Evolutionary conservation across 331 rosid species (phyloP).

Genomic region (Ulmus americana): DNA sequence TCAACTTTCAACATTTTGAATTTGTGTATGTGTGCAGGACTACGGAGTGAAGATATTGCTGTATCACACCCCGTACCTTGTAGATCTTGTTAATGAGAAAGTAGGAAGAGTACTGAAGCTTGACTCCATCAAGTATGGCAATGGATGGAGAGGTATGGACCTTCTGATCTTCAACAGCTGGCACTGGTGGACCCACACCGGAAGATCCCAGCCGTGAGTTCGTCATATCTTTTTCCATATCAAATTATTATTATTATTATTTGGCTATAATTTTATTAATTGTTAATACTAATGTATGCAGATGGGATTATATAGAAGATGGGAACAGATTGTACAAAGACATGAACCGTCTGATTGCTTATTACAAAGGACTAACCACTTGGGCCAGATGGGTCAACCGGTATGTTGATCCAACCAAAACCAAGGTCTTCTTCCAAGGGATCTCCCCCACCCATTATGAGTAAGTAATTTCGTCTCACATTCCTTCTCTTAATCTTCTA

Average conservation of each 20-base stretch:
- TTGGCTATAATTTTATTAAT: too few species aligned
- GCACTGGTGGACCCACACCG: conserved; percentile 99
- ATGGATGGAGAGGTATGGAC: conserved; percentile 87
- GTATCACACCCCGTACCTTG: conserved; percentile 62
- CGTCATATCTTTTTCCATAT: not conserved
- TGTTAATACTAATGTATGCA: conserved; percentile 12
- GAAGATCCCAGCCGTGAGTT: conserved; percentile 82
- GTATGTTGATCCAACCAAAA: conserved; percentile 59
- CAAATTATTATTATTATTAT: not conserved
- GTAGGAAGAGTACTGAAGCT: conserved; percentile 62
- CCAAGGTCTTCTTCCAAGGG: conserved; percentile 86
- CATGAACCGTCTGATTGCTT: conserved; percentile 72
- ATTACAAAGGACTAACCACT: conserved; percentile 78
- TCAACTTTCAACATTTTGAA: too few species aligned
- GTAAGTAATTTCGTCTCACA: conserved; percentile 35
- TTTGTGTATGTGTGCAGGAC: conserved; percentile 32
- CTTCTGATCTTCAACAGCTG: conserved; percentile 74
- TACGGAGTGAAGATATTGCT: conserved; percentile 54
- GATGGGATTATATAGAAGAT: conserved; percentile 77
- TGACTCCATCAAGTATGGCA: conserved; percentile 61
- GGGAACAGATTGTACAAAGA: conserved; percentile 58
- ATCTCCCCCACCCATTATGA: conserved; percentile 86
- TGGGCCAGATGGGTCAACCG: conserved; percentile 90
- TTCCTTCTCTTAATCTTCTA: not conserved
- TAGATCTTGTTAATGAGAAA: conserved; percentile 58